Evolutionary conservation across 2,329 filamentous ascomycete species (phyloP).

Genomic region (Rhinocladiella similis): DNA sequence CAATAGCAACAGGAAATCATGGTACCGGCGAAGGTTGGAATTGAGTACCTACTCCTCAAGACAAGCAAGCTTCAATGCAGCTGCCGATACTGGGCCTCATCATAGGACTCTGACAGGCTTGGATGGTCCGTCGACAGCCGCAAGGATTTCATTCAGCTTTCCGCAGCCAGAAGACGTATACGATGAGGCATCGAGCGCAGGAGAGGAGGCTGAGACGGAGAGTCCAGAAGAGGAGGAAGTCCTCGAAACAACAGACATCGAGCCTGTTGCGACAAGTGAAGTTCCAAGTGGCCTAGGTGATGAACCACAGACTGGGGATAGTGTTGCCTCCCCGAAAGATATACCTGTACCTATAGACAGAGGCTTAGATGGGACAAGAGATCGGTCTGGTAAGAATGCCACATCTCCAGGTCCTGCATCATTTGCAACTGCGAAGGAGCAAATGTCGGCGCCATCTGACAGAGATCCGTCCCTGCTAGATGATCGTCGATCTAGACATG

Average conservation of each 20-base stretch:
- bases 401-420: slow-evolving; percentile 11
- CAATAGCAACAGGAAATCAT: slow-evolving; percentile 61
- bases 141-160: slow-evolving; percentile 33
- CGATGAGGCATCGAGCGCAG: slow-evolving; percentile 22
- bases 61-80: slow-evolving; percentile 54
- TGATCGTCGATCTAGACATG: slow-evolving; percentile 3
- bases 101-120: slow-evolving; percentile 36
- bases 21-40: slow-evolving; percentile 54
- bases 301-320: slow-evolving; percentile 7
- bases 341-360: slow-evolving; percentile 14
- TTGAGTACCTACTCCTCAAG: slow-evolving; percentile 49
- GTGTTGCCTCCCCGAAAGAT: slow-evolving; percentile 4
- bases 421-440: slow-evolving; percentile 14
- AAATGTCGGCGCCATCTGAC: slow-evolving; percentile 5
- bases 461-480: slow-evolving; percentile 3
- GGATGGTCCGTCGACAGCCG: slow-evolving; percentile 32
- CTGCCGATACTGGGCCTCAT: slow-evolving; percentile 44
- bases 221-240: slow-evolving; percentile 11
- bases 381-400: not conserved
- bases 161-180: slow-evolving; percentile 37
- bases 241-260: slow-evolving; percentile 21
- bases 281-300: slow-evolving; percentile 10
- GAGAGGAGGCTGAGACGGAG: slow-evolving; percentile 13
- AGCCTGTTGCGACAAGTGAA: slow-evolving; percentile 26
- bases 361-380: slow-evolving; percentile 11